These are phyloP conservation scores for Colletotrichum gigasporum DNA, from an alignment of 2,329 filamentous ascomycete genomes.

Conservation along the genomic window DNA sequence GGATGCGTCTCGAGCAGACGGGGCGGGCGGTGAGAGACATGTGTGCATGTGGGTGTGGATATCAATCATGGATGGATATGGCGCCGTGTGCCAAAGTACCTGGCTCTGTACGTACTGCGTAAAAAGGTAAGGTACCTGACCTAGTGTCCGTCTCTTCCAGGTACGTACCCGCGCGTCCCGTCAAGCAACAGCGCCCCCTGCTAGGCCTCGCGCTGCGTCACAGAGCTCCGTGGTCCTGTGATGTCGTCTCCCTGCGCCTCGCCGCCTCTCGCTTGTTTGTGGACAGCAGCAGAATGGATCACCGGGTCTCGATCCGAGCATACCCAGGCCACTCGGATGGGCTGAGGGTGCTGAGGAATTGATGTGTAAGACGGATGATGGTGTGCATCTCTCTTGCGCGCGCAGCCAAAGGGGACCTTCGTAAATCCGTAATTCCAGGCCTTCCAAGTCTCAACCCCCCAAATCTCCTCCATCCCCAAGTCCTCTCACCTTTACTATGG, in stretches of 20 bases:
- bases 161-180: slow-evolving; percentile 8
- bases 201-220: slow-evolving; percentile 15
- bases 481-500: too few species aligned
- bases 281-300: slow-evolving; percentile 18
- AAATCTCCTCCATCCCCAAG: not conserved
- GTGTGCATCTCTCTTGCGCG: not conserved
- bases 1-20: not conserved
- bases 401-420: not conserved
- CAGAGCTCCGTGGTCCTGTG: slow-evolving; percentile 30
- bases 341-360: slow-evolving; percentile 23
- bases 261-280: slow-evolving; percentile 16
- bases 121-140: too few species aligned
- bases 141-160: not conserved
- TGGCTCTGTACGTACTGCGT: not conserved
- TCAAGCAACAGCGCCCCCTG: slow-evolving; percentile 3
- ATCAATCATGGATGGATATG: too few species aligned
- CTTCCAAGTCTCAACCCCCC: not conserved
- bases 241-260: slow-evolving; percentile 29
- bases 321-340: slow-evolving; percentile 5
- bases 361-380: slow-evolving; percentile 20
- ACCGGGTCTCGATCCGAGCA: slow-evolving; percentile 15
- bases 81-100: not conserved
- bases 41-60: not conserved
- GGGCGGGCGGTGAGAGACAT: not conserved
- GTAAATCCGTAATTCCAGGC: not conserved